Base-by-base conservation (phyloP, 2,329 filamentous ascomycete genomes). In the Alternaria sp. region DNA sequence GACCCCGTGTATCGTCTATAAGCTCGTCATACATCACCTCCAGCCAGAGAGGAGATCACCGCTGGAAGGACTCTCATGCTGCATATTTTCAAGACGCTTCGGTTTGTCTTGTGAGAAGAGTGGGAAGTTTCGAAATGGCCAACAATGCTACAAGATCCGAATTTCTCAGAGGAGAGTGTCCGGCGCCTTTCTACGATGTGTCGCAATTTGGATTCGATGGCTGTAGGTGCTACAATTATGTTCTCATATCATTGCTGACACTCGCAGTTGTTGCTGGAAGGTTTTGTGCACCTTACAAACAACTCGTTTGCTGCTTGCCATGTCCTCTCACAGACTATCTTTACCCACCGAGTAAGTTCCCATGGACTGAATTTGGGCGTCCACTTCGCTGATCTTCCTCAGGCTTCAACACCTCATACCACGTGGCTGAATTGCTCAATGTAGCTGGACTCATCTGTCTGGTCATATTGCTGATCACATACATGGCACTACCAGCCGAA, bases 251-350 rank as follows among this genome's bases (percentile, higher is more conserved):
- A 61, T 51, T 45, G 57, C 80, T 80, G 63, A 82, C 66, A 34
- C 58, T 21, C 29, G 31, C 59, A 88, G 85, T 82, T 67, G 70
- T 83, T 34, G 72, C 73, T 41, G 85, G 85, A 56, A 84, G 89
- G 58, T 83, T 88, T 64, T 91, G 84, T 75, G 80, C 85, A 44
- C 66, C 75, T 0, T 66, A 84, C 76, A 8, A 55, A 70, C 4
- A 65, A 85, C 68, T 88, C 4, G 82, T 81, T 34, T 99, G 95
- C 77, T 99, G 95, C 77, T 78, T 99, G 56, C 95, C 95, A 61
- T 99, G 95, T 77, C 95, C 95, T 31, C 83, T 91, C 71, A 90
- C 90, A 10, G 86, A 94, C 56, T 98, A 90, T 89, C 78, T 85
- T 40, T 90, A 89, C 68, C 82, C 83, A 23, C 79, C 85, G 58